Evolutionary conservation across 352 stramenopile genomes (phyloP).

Genomic region (Thraustochytrium sp.): DNA sequence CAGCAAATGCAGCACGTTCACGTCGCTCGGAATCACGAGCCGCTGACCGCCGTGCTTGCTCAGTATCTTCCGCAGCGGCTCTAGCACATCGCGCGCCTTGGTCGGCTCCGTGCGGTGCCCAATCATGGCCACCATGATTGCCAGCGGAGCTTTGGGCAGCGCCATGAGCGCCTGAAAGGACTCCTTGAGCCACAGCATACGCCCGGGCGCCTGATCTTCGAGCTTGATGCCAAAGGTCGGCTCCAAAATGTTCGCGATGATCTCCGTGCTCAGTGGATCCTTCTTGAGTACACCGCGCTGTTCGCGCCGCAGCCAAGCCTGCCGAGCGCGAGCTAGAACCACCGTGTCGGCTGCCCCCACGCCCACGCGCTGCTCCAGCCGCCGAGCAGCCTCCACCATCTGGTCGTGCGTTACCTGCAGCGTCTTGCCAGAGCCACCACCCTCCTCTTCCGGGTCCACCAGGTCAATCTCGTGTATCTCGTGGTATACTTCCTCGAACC

Average conservation of each 20-base stretch:
- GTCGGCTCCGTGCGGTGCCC: neutral
- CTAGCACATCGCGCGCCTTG: neutral
- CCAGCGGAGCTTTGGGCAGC: neutral
- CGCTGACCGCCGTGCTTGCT: neutral
- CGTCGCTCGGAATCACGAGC: neutral
- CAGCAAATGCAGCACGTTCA: neutral
- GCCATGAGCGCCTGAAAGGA: slow-evolving; percentile 17
- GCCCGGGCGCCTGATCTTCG: neutral
- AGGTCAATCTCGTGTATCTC: slow-evolving; percentile 7
- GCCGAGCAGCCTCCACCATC: neutral
- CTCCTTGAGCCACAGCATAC: neutral
- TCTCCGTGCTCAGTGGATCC: neutral
- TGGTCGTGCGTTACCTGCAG: slow-evolving; percentile 1
- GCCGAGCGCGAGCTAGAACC: neutral
- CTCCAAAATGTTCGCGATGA: slow-evolving; percentile 8
- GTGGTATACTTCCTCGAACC: neutral
- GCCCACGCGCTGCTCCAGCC: neutral
- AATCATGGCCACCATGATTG: neutral
- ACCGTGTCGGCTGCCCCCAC: neutral
- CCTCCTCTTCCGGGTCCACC: neutral
- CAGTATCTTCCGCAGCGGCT: neutral
- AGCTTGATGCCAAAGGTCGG: slow-evolving; percentile 19
- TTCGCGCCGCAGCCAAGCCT: neutral
- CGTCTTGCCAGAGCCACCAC: neutral
- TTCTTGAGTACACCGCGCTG: neutral